These are phyloP conservation scores for Chrysoporthe cubensis DNA, from an alignment of 2,329 filamentous ascomycete genomes.

Conservation along the genomic window DNA sequence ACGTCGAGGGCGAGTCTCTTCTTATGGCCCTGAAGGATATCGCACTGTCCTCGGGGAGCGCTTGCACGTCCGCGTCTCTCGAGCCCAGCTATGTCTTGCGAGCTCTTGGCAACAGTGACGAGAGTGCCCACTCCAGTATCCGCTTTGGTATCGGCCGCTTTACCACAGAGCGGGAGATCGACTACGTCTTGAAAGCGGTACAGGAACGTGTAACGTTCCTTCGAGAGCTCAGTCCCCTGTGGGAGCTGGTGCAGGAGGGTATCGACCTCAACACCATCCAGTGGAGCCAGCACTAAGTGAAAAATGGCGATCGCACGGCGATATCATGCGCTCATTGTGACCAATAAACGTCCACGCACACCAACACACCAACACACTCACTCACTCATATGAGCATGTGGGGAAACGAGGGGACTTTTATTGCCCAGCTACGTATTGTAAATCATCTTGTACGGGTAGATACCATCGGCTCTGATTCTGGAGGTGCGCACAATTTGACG, in stretches of 20 bases:
- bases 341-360: neutral
- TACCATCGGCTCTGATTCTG: constrained; percentile 16
- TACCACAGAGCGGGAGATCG: constrained; percentile 92
- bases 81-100: constrained; percentile 96
- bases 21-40: constrained; percentile 99
- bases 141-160: constrained; percentile 97
- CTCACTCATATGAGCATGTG: neutral
- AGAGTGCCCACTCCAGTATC: constrained; percentile 97
- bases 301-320: neutral
- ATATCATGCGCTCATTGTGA: neutral
- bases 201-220: constrained; percentile 89
- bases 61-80: constrained; percentile 94
- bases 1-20: constrained; percentile 96
- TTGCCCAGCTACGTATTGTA: constrained; percentile 6
- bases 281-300: constrained; percentile 88
- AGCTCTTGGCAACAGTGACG: constrained; percentile 92
- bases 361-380: neutral
- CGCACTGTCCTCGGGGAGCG: constrained; percentile 92
- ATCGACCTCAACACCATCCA: constrained; percentile 95
- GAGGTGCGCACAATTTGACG: constrained; percentile 2
- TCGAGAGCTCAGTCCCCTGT: constrained; percentile 90
- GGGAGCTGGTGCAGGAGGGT: constrained; percentile 97
- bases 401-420: neutral
- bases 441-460: constrained; percentile 16
- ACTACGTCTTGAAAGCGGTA: constrained; percentile 96